phyloP scores from a whole-genome alignment of 352 stramenopile species.

The Phytophthora kernoviae region DNA sequence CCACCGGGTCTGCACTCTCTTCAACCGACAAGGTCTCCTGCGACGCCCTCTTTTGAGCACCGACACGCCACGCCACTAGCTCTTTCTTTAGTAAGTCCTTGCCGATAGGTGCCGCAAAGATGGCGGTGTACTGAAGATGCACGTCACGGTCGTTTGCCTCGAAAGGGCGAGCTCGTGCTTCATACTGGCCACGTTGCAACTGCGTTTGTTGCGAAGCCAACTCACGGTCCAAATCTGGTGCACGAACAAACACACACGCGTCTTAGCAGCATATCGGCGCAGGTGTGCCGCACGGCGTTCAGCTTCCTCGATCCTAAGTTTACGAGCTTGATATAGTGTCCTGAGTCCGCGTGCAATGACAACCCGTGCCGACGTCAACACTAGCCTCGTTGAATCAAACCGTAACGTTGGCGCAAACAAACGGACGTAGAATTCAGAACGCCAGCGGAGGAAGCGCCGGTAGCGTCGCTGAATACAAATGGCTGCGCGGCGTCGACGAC shows the following conservation, averaged over 20 bases:
- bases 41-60: slow-evolving; percentile 3
- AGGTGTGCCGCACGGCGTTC: slow-evolving; percentile 25
- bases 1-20: neutral
- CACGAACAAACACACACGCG: slow-evolving; percentile 46
- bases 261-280: slow-evolving; percentile 47
- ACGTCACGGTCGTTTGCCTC: slow-evolving; percentile 28
- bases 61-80: slow-evolving; percentile 31
- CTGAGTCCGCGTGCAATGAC: slow-evolving; percentile 21
- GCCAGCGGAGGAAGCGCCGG: slow-evolving; percentile 29
- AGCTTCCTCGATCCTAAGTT: slow-evolving; percentile 10
- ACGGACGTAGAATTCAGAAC: slow-evolving; percentile 16
- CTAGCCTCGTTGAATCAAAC: slow-evolving; percentile 13
- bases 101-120: slow-evolving; percentile 41
- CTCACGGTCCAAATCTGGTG: slow-evolving; percentile 38
- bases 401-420: slow-evolving; percentile 18
- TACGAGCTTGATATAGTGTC: slow-evolving; percentile 15
- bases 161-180: slow-evolving; percentile 29
- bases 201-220: slow-evolving; percentile 43
- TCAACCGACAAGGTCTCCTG: neutral
- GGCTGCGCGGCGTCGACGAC: slow-evolving; percentile 28
- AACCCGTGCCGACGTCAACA: slow-evolving; percentile 9
- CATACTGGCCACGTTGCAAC: slow-evolving; percentile 32
- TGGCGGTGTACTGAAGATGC: slow-evolving; percentile 28
- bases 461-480: slow-evolving; percentile 38
- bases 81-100: slow-evolving; percentile 43